A percentile compares a stretch with the other conserved stretches of the same genome.
Conservation (phyloP, 495 filamentous ascomycete species). For the Penicillium samsonianum region DNA sequence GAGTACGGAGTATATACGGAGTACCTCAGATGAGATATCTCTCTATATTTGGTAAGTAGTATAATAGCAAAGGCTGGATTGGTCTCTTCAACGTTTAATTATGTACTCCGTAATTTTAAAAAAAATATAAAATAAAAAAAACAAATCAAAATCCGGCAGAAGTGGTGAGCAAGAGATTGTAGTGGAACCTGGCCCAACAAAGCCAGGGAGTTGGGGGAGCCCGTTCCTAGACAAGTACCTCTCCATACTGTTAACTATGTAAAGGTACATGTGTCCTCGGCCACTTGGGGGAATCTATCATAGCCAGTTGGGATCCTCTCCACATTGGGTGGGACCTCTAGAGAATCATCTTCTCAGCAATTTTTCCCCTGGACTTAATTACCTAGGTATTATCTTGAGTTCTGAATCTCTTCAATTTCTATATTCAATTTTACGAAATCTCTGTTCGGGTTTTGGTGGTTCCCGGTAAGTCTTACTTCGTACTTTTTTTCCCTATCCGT, state of each 20-base stretch:
- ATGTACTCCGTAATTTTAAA: no score
- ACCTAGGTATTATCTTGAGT: no score
- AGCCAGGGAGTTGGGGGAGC: constrained; percentile 25
- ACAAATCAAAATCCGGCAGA: not conserved
- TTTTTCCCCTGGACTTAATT: constrained; percentile 17
- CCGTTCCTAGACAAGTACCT: constrained; percentile 17
- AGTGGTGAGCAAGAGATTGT: constrained; percentile 18
- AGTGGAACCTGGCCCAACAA: constrained; percentile 33
- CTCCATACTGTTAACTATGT: constrained; percentile 15
- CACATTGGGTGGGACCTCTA: constrained; percentile 23
- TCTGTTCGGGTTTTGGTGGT: constrained; percentile 20
- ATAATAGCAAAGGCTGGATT: not conserved
- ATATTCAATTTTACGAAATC: constrained; percentile 1
- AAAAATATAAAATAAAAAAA: not conserved
- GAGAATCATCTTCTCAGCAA: constrained; percentile 27
- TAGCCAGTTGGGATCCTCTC: constrained; percentile 21
- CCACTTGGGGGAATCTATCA: constrained; percentile 9
- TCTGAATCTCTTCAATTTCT: constrained; percentile 6
- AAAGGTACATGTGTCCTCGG: constrained; percentile 9
- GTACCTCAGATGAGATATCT: not conserved
- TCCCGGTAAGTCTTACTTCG: constrained; percentile 17
- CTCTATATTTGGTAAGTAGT: no score
- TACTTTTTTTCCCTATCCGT: constrained; percentile 11
- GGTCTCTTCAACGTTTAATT: not conserved
- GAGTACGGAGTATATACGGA: no score